Conservation (phyloP, 352 stramenopile species). For the Phytophthora sojae region DNA sequence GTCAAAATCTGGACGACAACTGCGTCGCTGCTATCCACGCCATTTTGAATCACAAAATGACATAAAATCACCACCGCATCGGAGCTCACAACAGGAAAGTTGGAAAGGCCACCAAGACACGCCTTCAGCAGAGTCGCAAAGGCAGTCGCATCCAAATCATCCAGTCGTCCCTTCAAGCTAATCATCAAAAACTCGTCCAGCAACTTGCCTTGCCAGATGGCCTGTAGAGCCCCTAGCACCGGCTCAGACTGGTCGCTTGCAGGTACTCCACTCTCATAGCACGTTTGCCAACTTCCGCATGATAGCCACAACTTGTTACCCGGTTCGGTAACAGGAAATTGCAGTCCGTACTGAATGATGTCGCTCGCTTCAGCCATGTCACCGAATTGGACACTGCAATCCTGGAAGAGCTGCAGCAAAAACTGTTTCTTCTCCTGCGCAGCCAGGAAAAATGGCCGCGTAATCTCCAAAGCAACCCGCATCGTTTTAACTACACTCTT, state of each 20-base stretch:
- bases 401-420: conserved; percentile 72
- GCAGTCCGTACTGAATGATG: conserved; percentile 65
- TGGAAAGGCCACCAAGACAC: conserved; percentile 55
- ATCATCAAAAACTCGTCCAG: conserved; percentile 86
- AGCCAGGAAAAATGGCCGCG: conserved; percentile 60
- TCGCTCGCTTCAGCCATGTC: conserved; percentile 64
- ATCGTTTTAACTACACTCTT: conserved; percentile 35
- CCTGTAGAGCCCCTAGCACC: conserved; percentile 44
- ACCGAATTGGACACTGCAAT: conserved; percentile 73
- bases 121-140: conserved; percentile 63
- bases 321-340: conserved; percentile 56
- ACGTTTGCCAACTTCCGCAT: conserved; percentile 63
- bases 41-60: conserved; percentile 68
- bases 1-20: conserved; percentile 69
- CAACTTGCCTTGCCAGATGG: conserved; percentile 79
- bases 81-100: conserved; percentile 64
- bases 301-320: conserved; percentile 57
- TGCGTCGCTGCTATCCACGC: conserved; percentile 43
- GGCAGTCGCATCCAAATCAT: conserved; percentile 60
- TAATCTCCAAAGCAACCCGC: conserved; percentile 44
- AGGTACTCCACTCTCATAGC: conserved; percentile 20
- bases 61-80: conserved; percentile 78
- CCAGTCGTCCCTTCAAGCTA: conserved; percentile 75
- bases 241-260: conserved; percentile 6
- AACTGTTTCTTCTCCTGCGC: conserved; percentile 72